A percentile compares a stretch with the other conserved stretches of the same genome.
These are phyloP conservation scores for Tetraselmis chui DNA, from an alignment of 139 green algal genomes.

Conservation along the genomic window DNA sequence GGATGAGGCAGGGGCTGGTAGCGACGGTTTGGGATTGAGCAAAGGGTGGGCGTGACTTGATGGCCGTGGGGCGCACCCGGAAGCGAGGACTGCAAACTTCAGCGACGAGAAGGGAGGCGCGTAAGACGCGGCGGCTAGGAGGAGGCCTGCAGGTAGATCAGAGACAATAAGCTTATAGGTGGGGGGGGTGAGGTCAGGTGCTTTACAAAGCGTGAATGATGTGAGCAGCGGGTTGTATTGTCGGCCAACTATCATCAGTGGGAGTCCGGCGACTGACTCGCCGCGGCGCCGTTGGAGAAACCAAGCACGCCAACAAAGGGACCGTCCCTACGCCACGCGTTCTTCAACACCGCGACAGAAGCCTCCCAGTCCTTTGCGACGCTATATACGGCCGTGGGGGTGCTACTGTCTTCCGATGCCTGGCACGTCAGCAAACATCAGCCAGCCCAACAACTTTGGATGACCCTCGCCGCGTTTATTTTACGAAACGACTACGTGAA, in stretches of 20 bases:
- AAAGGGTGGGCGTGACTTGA: not conserved
- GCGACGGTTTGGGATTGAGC: not conserved
- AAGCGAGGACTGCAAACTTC: constrained; percentile 1
- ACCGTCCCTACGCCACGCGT: not conserved
- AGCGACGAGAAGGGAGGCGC: not conserved
- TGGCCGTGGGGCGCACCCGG: not conserved
- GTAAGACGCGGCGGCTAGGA: not conserved
- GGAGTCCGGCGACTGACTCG: too few species aligned
- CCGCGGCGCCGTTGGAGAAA: constrained; percentile 46
- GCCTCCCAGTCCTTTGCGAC: not conserved
- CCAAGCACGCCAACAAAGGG: constrained; percentile 38
- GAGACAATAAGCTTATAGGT: too few species aligned
- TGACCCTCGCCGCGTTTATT: not conserved
- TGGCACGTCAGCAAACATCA: not conserved
- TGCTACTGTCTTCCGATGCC: not conserved
- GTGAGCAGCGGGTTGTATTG: too few species aligned
- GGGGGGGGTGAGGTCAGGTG: too few species aligned
- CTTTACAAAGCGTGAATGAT: too few species aligned
- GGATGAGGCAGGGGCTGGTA: not conserved
- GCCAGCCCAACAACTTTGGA: not conserved
- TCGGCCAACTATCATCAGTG: too few species aligned
- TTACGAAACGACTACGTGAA: not conserved
- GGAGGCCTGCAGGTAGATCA: not conserved
- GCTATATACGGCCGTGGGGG: not conserved
- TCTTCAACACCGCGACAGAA: not conserved